phyloP scores from a whole-genome alignment of 1,284 basidiomycete species.

The Trametes versicolor region DNA sequence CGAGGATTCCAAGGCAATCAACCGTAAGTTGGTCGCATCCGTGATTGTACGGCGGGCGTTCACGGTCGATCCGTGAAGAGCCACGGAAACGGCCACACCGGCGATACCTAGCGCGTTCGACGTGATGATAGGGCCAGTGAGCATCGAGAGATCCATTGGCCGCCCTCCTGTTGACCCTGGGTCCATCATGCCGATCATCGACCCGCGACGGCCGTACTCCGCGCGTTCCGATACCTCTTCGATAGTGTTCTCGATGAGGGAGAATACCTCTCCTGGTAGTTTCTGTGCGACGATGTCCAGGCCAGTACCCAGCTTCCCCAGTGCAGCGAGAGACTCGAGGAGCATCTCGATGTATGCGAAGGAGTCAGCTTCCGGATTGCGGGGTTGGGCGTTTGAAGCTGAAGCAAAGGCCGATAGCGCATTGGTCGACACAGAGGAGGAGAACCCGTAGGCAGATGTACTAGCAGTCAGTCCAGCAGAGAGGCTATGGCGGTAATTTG shows the following conservation, averaged over 20 bases:
- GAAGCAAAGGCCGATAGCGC: conserved; percentile 36
- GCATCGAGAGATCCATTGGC: conserved; percentile 55
- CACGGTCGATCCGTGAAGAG: conserved; percentile 25
- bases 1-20: conserved; percentile 82
- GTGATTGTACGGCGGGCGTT: conserved; percentile 40
- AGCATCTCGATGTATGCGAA: conserved; percentile 96
- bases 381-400: conserved; percentile 29
- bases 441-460: conserved; percentile 17
- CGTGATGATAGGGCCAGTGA: conserved; percentile 42
- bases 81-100: conserved; percentile 37
- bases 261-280: conserved; percentile 86
- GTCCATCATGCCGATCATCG: conserved; percentile 47
- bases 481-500: conserved; percentile 49
- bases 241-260: conserved; percentile 87
- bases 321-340: conserved; percentile 89
- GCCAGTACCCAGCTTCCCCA: conserved; percentile 89
- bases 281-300: conserved; percentile 90
- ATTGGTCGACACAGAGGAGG: conserved; percentile 39
- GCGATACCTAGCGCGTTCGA: conserved; percentile 37
- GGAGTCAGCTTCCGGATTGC: conserved; percentile 92
- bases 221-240: conserved; percentile 92
- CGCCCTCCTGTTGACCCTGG: conserved; percentile 26
- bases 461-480: conserved; percentile 40
- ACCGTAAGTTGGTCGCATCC: conserved; percentile 64
- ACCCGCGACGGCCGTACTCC: conserved; percentile 72